Percentiles rank a stretch among this genome's conserved stretches.
These are phyloP conservation scores for Sporisorium reilianum DNA, from an alignment of 1,284 basidiomycete genomes.

Conservation along the genomic window DNA sequence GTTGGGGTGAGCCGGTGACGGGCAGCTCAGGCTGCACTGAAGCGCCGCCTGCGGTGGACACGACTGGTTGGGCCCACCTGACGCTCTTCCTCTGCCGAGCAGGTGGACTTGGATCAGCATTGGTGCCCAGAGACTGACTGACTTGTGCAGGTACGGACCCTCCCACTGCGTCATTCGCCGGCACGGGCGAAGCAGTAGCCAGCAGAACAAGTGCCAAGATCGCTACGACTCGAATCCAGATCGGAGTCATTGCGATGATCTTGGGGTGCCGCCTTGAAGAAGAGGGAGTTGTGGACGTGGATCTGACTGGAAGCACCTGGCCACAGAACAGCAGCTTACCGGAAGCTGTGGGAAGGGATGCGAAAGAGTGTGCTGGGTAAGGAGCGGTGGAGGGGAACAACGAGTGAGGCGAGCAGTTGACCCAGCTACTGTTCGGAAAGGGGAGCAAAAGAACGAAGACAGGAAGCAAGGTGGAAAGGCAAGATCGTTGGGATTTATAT, in stretches of 20 bases:
- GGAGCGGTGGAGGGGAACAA: not conserved
- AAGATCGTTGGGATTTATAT: too few species aligned
- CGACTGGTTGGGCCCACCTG: not conserved
- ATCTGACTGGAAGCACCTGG: not conserved
- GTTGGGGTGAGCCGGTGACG: not conserved
- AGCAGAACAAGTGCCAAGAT: not conserved
- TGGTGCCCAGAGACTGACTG: too few species aligned
- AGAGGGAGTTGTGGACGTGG: not conserved
- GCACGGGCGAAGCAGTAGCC: not conserved
- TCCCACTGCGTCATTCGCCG: not conserved
- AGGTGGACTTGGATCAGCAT: not conserved
- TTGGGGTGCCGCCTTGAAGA: not conserved
- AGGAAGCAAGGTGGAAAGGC: not conserved
- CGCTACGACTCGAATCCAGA: not conserved
- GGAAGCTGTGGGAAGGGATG: not conserved
- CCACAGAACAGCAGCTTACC: not conserved
- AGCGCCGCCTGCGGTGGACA: too few species aligned
- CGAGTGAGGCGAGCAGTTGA: not conserved
- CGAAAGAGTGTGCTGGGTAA: not conserved
- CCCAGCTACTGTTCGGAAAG: not conserved
- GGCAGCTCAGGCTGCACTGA: not conserved
- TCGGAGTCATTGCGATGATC: not conserved
- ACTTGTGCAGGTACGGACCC: not conserved
- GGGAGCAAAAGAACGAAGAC: not conserved
- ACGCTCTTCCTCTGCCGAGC: not conserved